These are phyloP conservation scores for Scytalidium sp. DNA, from an alignment of 2,329 filamentous ascomycete genomes.

Conservation along the genomic window DNA sequence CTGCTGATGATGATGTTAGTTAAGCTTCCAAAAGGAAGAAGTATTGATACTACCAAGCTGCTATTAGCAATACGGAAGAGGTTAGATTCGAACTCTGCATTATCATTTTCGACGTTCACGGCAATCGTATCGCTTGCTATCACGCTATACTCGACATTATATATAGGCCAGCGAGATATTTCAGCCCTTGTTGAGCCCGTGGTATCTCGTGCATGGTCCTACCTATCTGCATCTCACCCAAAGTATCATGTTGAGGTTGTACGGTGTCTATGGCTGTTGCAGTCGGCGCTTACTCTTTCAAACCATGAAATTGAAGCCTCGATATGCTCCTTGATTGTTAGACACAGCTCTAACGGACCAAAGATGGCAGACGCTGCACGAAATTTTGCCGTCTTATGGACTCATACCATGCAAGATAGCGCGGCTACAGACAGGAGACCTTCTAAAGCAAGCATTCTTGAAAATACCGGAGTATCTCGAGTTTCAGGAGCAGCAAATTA, in stretches of 20 bases:
- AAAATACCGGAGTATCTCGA: conserved; percentile 33
- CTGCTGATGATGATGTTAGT: conserved; percentile 56
- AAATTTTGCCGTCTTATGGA: conserved; percentile 76
- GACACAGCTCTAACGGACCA: conserved; percentile 43
- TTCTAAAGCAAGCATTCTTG: conserved; percentile 40
- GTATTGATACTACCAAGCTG: conserved; percentile 44
- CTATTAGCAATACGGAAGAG: conserved; percentile 49
- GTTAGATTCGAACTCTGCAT: conserved; percentile 33
- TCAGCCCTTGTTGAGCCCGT: conserved; percentile 65
- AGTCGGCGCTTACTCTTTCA: conserved; percentile 63
- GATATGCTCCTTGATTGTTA: conserved; percentile 66
- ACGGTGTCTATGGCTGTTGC: conserved; percentile 80
- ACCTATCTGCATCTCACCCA: conserved; percentile 76
- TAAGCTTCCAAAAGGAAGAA: conserved; percentile 45
- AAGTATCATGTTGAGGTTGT: conserved; percentile 96
- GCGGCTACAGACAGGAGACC: conserved; percentile 46
- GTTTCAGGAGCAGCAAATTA: conserved; percentile 59
- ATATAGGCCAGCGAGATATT: conserved; percentile 50
- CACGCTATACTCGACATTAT: conserved; percentile 51
- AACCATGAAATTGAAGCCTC: conserved; percentile 79
- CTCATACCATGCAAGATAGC: conserved; percentile 66
- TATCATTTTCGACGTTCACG: conserved; percentile 55
- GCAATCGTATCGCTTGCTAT: conserved; percentile 57
- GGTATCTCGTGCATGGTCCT: conserved; percentile 72
- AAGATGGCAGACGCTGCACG: conserved; percentile 59